Conservation (phyloP, 352 stramenopile species). For the Globisporangium parvum region DNA sequence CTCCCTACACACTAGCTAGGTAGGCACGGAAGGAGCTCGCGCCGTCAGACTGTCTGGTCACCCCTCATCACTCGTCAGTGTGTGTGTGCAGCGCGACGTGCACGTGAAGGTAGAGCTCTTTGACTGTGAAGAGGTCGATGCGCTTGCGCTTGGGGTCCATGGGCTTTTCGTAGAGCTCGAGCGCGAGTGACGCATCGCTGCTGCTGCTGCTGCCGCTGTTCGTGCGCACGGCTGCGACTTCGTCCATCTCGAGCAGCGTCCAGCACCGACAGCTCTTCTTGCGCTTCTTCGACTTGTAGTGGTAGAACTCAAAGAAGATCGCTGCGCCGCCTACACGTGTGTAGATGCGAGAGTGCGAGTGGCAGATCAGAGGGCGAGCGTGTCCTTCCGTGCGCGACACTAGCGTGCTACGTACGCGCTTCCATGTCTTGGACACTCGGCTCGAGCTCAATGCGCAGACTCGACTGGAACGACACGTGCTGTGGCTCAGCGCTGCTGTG, state of each 20-base stretch:
- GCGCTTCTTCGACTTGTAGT: slow-evolving; percentile 74
- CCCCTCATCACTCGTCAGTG: neutral
- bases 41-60: neutral
- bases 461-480: slow-evolving; percentile 42
- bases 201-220: slow-evolving; percentile 2
- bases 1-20: neutral
- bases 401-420: slow-evolving; percentile 21
- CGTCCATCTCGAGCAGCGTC: slow-evolving; percentile 66
- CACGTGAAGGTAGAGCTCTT: slow-evolving; percentile 63
- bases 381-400: neutral
- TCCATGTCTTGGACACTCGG: slow-evolving; percentile 46
- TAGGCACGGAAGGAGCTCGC: neutral
- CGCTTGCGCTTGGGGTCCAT: slow-evolving; percentile 60
- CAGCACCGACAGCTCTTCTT: slow-evolving; percentile 77
- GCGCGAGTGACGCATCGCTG: slow-evolving; percentile 16
- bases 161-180: slow-evolving; percentile 69
- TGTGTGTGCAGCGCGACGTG: slow-evolving; percentile 23
- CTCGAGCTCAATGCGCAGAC: slow-evolving; percentile 27
- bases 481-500: slow-evolving; percentile 25
- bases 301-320: slow-evolving; percentile 66
- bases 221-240: slow-evolving; percentile 20
- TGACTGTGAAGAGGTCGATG: slow-evolving; percentile 69
- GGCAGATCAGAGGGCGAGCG: neutral
- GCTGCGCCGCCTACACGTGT: slow-evolving; percentile 33
- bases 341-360: neutral